These are phyloP conservation scores for Alectoria sarmentosa DNA, from an alignment of 495 filamentous ascomycete species.

Conservation along the genomic window DNA sequence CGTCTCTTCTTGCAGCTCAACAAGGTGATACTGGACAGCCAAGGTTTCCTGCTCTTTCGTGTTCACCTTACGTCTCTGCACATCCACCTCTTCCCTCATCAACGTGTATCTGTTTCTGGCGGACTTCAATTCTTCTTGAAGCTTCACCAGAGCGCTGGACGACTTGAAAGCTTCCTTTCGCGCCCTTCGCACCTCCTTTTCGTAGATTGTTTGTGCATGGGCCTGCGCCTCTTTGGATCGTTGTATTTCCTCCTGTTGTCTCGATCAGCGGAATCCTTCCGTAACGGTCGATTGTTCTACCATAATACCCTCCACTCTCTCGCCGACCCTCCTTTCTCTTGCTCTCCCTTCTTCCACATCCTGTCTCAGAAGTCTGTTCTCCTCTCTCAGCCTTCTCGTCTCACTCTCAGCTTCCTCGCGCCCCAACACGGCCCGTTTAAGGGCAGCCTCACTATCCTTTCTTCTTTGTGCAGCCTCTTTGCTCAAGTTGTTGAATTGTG, in stretches of 20 bases:
- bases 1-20: slow-evolving; percentile 67
- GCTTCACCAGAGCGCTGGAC: slow-evolving; percentile 65
- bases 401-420: slow-evolving; percentile 75
- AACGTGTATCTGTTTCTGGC: slow-evolving; percentile 47
- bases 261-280: slow-evolving; percentile 5
- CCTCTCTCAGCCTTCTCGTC: slow-evolving; percentile 54
- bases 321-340: slow-evolving; percentile 64
- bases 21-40: slow-evolving; percentile 62
- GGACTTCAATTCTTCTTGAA: slow-evolving; percentile 76
- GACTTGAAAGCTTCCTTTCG: slow-evolving; percentile 81
- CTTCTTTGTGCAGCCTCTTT: slow-evolving; percentile 53
- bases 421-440: slow-evolving; percentile 74
- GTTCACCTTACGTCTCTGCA: slow-evolving; percentile 39
- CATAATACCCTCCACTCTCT: slow-evolving; percentile 70
- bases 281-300: slow-evolving; percentile 35
- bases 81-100: slow-evolving; percentile 46
- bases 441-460: slow-evolving; percentile 59
- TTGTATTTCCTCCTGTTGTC: slow-evolving; percentile 62
- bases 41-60: slow-evolving; percentile 65
- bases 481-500: slow-evolving; percentile 67
- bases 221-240: slow-evolving; percentile 66
- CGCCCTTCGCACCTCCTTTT: slow-evolving; percentile 77
- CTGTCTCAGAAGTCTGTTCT: slow-evolving; percentile 43
- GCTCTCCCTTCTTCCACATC: slow-evolving; percentile 64
- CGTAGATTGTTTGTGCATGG: slow-evolving; percentile 66